Evolutionary conservation across 306 rosid genomes (phyloP), one percentile per base, ranked within the genome.

Genomic region (Ceratonia siliqua): DNA sequence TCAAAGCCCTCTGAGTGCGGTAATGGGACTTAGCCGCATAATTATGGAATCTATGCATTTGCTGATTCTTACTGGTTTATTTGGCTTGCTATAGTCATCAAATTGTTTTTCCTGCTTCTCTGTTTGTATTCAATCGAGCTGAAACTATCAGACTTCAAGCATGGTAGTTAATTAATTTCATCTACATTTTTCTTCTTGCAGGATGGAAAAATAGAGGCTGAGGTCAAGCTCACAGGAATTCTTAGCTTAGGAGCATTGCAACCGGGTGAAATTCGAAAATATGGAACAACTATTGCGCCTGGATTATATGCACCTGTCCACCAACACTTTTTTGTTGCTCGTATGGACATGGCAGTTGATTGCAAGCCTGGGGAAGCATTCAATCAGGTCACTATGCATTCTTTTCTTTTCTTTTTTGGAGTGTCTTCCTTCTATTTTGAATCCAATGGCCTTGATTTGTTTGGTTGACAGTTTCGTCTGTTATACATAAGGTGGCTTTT

Each of bases 191-290:
- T 76, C 54, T 43, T 15, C 43, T 46, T 80, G 70, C 76, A 91
- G 96, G 96, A 91, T 78, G 96, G 93, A 25, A 89, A 85, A 85
- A 88, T 91, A 73, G 96, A 91, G 80, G 96, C 96, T 25, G 93
- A 88, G 84, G 93, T 91, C 67, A 88, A 85, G 78, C 93, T 91
- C 73, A 91, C 93, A 0, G 96, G 96, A 82, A 72, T 91, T 72
- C 87, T 91, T 58, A 88, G 96, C 82, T 71, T 91, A 82, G 96
- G 96, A 78, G 96, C 96, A 58, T 65, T 91, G 66, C 91, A 82
- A 70, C 93, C 87, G 15, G 96, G 96, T 39, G 96, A 91, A 85
- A 85, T 83, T 68, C 84, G 96, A 63, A 91, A 88, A 78, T 91
- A 91, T 70, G 96, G 96, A 45, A 91, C 96, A 70, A 91, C 89